These are phyloP conservation scores for Debaryomyces maramus DNA, from an alignment of 805 yeast species.

Conservation along the genomic window DNA sequence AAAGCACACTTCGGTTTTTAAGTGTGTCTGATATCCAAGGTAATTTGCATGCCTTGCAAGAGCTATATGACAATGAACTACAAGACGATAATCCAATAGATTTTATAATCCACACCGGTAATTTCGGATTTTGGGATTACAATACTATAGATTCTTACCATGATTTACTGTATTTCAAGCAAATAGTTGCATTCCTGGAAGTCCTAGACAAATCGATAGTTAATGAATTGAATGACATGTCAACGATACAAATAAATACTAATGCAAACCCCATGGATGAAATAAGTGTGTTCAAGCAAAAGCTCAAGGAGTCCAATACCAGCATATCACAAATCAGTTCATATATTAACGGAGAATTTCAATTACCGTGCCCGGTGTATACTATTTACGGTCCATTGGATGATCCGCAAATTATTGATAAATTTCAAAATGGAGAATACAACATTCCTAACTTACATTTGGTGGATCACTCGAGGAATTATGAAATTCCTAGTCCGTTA, in stretches of 20 bases:
- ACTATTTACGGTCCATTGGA: conserved; percentile 77
- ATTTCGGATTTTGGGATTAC: conserved; percentile 72
- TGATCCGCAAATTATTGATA: conserved; percentile 65
- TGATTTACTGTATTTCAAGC: conserved; percentile 57
- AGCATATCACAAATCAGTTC: conserved; percentile 19
- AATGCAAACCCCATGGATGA: conserved; percentile 7
- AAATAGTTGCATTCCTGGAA: conserved; percentile 66
- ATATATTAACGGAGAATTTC: conserved; percentile 36
- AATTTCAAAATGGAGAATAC: conserved; percentile 56
- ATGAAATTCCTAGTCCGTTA: conserved; percentile 39
- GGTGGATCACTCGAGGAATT: conserved; percentile 57
- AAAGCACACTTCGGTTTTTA: conserved; percentile 14
- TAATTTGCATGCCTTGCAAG: conserved; percentile 18
- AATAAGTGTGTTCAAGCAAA: conserved; percentile 10
- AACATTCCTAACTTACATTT: conserved; percentile 56
- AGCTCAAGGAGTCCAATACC: conserved; percentile 6
- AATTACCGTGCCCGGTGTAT: conserved; percentile 63
- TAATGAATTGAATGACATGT: conserved; percentile 52
- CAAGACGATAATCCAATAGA: conserved; percentile 15
- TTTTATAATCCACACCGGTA: conserved; percentile 68
- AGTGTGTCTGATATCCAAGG: conserved; percentile 33
- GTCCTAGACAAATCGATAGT: conserved; percentile 50
- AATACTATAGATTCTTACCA: conserved; percentile 52
- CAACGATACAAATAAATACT: conserved; percentile 22
- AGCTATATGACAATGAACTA: conserved; percentile 13